Evolutionary conservation across 2,329 filamentous ascomycete genomes (phyloP).

Genomic region (Geosmithia putterillii): DNA sequence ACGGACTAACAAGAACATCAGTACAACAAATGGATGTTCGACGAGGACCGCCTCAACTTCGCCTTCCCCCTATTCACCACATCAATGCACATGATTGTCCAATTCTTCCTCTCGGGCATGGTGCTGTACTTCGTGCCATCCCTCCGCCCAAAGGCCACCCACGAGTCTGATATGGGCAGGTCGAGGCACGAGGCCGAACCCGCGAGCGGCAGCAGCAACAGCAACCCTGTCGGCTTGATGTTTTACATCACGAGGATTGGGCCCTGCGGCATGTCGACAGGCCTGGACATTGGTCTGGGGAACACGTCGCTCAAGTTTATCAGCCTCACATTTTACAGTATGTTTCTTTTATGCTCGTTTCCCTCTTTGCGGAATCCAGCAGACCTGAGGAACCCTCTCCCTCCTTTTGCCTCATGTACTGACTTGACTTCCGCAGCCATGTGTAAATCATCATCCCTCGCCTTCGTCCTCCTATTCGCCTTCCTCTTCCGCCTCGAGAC

Average conservation of each 20-base stretch:
- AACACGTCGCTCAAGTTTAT: conserved; percentile 96
- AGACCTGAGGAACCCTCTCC: no score
- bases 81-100: conserved; percentile 88
- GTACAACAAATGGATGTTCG: conserved; percentile 99
- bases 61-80: conserved; percentile 93
- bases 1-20: conserved; percentile 17
- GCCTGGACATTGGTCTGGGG: conserved; percentile 87
- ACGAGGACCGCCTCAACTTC: conserved; percentile 72
- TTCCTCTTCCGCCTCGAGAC: conserved; percentile 86
- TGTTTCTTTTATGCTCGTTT: no score
- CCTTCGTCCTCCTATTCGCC: conserved; percentile 90
- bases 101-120: conserved; percentile 67
- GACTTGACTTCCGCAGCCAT: conserved; percentile 45
- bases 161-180: conserved; percentile 34
- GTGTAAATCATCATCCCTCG: conserved; percentile 96
- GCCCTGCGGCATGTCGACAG: conserved; percentile 85
- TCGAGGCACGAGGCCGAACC: conserved; percentile 42
- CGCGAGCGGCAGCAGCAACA: conserved; percentile 12
- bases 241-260: conserved; percentile 90
- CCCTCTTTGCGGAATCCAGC: no score
- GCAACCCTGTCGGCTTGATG: conserved; percentile 66
- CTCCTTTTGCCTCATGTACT: not conserved
- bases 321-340: conserved; percentile 89
- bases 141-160: conserved; percentile 53
- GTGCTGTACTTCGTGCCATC: conserved; percentile 76